phyloP scores from a whole-genome alignment of 176 grass and related monocot genomes.

The Dactylis glomerata region DNA sequence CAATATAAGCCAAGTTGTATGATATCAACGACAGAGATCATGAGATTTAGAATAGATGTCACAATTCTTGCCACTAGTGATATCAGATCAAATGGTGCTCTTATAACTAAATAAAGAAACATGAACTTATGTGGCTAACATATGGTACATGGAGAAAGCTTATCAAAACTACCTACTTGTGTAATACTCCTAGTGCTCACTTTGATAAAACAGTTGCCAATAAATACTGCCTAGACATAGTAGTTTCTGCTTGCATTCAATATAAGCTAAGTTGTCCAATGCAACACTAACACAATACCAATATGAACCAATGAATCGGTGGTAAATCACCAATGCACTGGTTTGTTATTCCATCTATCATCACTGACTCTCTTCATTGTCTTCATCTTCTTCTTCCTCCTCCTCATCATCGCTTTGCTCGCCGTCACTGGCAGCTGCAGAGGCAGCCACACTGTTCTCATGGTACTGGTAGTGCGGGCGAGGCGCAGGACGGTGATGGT shows the following conservation, averaged over 20 bases:
- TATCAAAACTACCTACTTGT: slow-evolving; percentile 25
- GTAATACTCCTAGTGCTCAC: slow-evolving; percentile 18
- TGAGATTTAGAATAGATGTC: not conserved
- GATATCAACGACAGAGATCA: not conserved
- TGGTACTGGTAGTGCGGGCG: slow-evolving; percentile 40
- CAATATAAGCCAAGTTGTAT: slow-evolving; percentile 8
- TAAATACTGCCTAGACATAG: slow-evolving; percentile 4
- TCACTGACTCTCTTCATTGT: slow-evolving; percentile 41
- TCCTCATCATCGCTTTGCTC: slow-evolving; percentile 20
- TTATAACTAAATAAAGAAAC: slow-evolving; percentile 22
- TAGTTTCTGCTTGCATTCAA: slow-evolving; percentile 15
- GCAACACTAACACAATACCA: not conserved
- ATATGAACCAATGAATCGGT: not conserved
- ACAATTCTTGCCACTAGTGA: slow-evolving; percentile 18
- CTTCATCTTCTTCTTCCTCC: not conserved
- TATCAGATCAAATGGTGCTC: slow-evolving; percentile 31
- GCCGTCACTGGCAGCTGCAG: slow-evolving; percentile 9
- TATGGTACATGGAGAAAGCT: slow-evolving; percentile 13
- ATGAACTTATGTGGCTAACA: slow-evolving; percentile 22
- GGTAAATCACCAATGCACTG: not conserved
- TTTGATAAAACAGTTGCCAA: slow-evolving; percentile 11
- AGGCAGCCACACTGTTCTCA: not conserved
- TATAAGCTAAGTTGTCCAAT: slow-evolving; percentile 10
- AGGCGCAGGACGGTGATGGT: slow-evolving; percentile 14
- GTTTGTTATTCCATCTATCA: not conserved